Percentiles rank a stretch among this genome's conserved stretches.
Evolutionary conservation across 257 asterid species (phyloP).

Genomic region (Nicotiana sylvestris): DNA sequence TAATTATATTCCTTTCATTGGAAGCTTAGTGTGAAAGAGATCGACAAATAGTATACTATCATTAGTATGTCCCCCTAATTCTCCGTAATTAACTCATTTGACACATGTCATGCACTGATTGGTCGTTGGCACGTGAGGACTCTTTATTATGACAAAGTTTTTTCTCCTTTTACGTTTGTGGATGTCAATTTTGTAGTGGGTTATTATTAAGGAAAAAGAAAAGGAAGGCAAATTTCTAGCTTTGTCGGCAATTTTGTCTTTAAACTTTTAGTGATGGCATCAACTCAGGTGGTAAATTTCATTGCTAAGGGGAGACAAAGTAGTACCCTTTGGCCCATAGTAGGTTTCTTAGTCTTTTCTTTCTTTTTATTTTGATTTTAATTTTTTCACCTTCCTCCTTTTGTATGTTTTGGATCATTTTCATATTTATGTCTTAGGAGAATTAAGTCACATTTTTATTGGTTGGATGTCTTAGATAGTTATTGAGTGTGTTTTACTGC

Average conservation of each 20-base stretch:
- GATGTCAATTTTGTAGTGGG: slow-evolving; percentile 27
- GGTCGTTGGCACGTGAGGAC: slow-evolving; percentile 51
- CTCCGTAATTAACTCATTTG: slow-evolving; percentile 31
- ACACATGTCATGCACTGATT: slow-evolving; percentile 27
- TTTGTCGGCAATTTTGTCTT: slow-evolving; percentile 35
- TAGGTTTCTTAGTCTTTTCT: slow-evolving; percentile 6
- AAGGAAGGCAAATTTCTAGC: neutral
- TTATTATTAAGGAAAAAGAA: neutral
- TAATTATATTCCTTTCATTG: slow-evolving; percentile 15
- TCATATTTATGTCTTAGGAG: neutral
- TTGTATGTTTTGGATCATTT: neutral
- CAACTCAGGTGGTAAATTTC: slow-evolving; percentile 51
- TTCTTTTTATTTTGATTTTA: neutral
- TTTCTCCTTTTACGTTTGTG: slow-evolving; percentile 14
- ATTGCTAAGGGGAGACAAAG: slow-evolving; percentile 21
- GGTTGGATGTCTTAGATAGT: too few relatives aligned
- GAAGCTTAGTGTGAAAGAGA: slow-evolving; percentile 13
- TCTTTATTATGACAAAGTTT: slow-evolving; percentile 24
- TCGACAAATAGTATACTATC: neutral
- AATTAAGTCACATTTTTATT: neutral
- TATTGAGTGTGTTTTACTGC: neutral
- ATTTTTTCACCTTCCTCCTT: neutral
- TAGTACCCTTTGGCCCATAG: slow-evolving; percentile 11
- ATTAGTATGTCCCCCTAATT: slow-evolving; percentile 4
- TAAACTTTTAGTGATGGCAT: slow-evolving; percentile 29